Percentiles rank a stretch among this genome's conserved stretches.
These are phyloP conservation scores for Nicotiana rustica DNA, from an alignment of 305 asterid species.

Conservation along the genomic window DNA sequence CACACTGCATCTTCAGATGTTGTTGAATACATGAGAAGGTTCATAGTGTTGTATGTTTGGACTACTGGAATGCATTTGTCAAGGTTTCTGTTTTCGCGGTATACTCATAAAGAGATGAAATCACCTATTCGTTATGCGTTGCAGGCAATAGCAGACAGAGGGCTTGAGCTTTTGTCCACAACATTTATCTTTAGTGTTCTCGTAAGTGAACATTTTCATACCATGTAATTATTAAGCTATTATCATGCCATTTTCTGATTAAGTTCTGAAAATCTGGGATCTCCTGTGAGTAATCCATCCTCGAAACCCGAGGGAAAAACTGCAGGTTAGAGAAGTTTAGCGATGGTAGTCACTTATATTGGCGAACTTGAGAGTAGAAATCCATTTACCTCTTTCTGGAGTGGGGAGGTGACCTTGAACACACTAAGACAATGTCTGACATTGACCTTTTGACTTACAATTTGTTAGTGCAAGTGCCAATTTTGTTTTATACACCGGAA, in stretches of 20 bases:
- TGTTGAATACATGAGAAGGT: background rate
- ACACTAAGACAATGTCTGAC: background rate
- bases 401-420: background rate
- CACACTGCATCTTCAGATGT: background rate
- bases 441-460: background rate
- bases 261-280: background rate
- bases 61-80: conserved; percentile 22
- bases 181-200: conserved; percentile 69
- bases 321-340: background rate
- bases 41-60: background rate
- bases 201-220: conserved; percentile 54
- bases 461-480: background rate
- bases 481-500: background rate
- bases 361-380: background rate
- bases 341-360: background rate
- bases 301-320: background rate
- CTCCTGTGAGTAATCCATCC: background rate
- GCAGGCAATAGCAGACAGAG: conserved; percentile 95
- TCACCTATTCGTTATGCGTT: conserved; percentile 34
- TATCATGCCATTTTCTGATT: background rate
- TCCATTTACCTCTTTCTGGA: background rate
- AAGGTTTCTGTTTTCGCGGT: background rate
- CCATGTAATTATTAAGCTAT: background rate
- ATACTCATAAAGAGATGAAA: background rate
- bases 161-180: conserved; percentile 86